Evolutionary conservation across 306 rosid species (phyloP).

Genomic region (Citrullus mucosospermus): DNA sequence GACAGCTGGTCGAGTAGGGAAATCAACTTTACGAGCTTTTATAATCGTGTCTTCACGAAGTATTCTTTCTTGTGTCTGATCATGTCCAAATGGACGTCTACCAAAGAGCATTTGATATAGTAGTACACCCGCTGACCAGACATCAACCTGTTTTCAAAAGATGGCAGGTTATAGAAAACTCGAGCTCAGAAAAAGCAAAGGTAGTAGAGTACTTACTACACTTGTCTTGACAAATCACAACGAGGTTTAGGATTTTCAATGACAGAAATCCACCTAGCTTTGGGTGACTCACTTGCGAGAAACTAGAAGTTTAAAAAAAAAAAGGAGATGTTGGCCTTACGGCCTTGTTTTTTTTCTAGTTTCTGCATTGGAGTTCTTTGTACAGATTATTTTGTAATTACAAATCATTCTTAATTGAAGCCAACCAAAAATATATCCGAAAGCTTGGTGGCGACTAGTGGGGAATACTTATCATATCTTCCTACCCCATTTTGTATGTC

Average conservation of each 20-base stretch:
- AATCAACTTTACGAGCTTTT: slow-evolving; percentile 91
- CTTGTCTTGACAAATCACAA: neutral
- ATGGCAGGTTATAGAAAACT: slow-evolving; percentile 9
- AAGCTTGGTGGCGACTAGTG: neutral
- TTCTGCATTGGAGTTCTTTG: neutral
- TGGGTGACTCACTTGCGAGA: neutral
- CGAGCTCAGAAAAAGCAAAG: neutral
- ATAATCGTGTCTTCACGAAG: slow-evolving; percentile 96
- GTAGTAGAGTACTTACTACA: neutral
- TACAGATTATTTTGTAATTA: neutral
- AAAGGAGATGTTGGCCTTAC: neutral
- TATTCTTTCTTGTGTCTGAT: slow-evolving; percentile 90
- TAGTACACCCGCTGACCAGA: slow-evolving; percentile 90
- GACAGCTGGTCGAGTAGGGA: slow-evolving; percentile 78
- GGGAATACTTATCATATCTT: neutral
- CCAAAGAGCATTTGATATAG: slow-evolving; percentile 97
- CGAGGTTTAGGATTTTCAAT: neutral
- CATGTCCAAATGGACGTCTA: slow-evolving; percentile 92
- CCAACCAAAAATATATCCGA: neutral
- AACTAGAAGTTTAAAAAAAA: neutral
- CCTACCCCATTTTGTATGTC: neutral
- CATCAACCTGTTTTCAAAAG: slow-evolving; percentile 73
- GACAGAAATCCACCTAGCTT: too few species aligned
- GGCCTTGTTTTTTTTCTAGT: neutral
- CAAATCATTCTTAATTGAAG: neutral